Conservation (phyloP, 441 rosid species). For the Mallotus japonicus region DNA sequence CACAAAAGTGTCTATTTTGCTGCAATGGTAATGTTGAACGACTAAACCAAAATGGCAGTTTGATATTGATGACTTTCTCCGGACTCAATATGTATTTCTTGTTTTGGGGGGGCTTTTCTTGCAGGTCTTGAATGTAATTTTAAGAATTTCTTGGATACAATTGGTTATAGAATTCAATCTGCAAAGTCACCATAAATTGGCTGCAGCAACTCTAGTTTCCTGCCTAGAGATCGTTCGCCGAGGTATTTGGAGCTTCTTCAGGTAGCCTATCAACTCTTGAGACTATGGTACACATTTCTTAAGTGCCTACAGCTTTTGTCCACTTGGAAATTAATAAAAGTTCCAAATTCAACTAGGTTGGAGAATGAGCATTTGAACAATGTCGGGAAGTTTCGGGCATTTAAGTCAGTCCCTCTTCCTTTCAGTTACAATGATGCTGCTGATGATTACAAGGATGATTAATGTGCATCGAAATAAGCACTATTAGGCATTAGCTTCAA, state of each 20-base stretch:
- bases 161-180: slow-evolving; percentile 50
- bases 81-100: neutral
- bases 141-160: slow-evolving; percentile 66
- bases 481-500: too few species aligned
- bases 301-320: too few species aligned
- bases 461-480: neutral
- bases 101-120: slow-evolving; percentile 15
- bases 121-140: slow-evolving; percentile 37
- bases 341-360: slow-evolving; percentile 31
- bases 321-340: neutral
- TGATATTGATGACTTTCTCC: neutral
- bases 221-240: slow-evolving; percentile 63
- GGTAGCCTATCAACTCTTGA: slow-evolving; percentile 30
- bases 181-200: slow-evolving; percentile 42
- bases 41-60: too few species aligned
- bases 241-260: slow-evolving; percentile 75
- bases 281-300: too few species aligned
- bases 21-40: slow-evolving; percentile 50
- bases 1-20: slow-evolving; percentile 57
- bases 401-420: slow-evolving; percentile 59
- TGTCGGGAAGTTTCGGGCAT: slow-evolving; percentile 52
- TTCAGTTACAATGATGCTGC: slow-evolving; percentile 46
- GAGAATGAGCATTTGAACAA: slow-evolving; percentile 28
- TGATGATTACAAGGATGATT: slow-evolving; percentile 22
- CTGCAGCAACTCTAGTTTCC: slow-evolving; percentile 37